Percentiles rank a stretch among this genome's conserved stretches.
These are phyloP conservation scores for Hypoxylon subgilvum DNA, from an alignment of 495 filamentous ascomycete genomes.

Conservation along the genomic window DNA sequence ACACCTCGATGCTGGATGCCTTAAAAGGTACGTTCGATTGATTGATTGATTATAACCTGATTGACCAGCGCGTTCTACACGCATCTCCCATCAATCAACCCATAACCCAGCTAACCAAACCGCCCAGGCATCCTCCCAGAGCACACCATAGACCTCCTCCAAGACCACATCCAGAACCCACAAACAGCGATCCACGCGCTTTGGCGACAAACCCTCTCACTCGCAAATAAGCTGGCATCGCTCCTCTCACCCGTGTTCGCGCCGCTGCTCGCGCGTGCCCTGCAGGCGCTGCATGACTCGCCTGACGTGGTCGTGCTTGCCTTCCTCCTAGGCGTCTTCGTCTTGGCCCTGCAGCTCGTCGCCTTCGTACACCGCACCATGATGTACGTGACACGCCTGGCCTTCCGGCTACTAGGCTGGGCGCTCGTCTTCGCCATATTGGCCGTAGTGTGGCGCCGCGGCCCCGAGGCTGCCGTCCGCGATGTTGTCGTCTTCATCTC, in stretches of 20 bases:
- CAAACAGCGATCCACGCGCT: conserved; percentile 44
- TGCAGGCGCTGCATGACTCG: conserved; percentile 44
- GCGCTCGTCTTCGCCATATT: conserved; percentile 54
- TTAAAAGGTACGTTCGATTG: conserved; percentile 32
- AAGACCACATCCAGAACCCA: conserved; percentile 47
- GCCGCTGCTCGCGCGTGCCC: conserved; percentile 56
- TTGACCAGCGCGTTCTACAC: not conserved
- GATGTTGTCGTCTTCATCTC: conserved; percentile 55
- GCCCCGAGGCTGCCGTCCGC: conserved; percentile 62
- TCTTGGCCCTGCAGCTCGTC: conserved; percentile 71
- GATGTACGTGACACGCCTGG: conserved; percentile 73
- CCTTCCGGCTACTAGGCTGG: conserved; percentile 65
- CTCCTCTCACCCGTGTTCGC: conserved; percentile 43
- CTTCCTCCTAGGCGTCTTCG: conserved; percentile 57
- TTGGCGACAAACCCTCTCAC: conserved; percentile 34
- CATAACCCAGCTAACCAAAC: not conserved
- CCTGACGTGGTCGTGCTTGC: conserved; percentile 68
- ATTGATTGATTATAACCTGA: not conserved
- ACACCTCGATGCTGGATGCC: conserved; percentile 32
- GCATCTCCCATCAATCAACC: not conserved
- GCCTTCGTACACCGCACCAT: conserved; percentile 69
- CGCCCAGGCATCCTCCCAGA: conserved; percentile 52
- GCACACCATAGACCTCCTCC: conserved; percentile 42
- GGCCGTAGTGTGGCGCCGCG: conserved; percentile 66
- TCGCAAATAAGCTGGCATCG: conserved; percentile 44